phyloP scores from a whole-genome alignment of 768 basidiomycete genomes.

The Suillus hirtellus region DNA sequence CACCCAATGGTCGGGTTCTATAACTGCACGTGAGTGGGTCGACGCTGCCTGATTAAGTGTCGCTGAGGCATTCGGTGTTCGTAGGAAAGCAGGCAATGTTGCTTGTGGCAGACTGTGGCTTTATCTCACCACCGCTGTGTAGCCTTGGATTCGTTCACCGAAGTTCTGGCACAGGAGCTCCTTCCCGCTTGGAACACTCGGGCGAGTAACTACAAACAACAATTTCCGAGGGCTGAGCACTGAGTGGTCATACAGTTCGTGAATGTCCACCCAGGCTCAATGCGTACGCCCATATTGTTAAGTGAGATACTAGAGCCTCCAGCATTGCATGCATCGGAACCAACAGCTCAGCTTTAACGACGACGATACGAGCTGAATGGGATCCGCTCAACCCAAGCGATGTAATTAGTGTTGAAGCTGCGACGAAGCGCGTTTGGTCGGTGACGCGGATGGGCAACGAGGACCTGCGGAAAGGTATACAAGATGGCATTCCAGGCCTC shows the following conservation, averaged over 20 bases:
- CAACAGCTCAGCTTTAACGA: neutral
- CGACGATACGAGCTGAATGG: neutral
- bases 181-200: slow-evolving; percentile 39
- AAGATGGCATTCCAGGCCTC: neutral
- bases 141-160: slow-evolving; percentile 35
- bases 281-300: neutral
- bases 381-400: neutral
- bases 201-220: slow-evolving; percentile 17
- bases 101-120: neutral
- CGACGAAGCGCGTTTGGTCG: neutral
- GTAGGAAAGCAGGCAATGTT: slow-evolving; percentile 9
- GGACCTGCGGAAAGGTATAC: neutral
- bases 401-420: neutral
- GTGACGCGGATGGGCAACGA: neutral
- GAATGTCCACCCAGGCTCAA: neutral
- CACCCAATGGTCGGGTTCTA: slow-evolving; percentile 22
- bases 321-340: neutral
- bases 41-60: slow-evolving; percentile 17
- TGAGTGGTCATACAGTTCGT: neutral
- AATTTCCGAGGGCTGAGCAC: neutral
- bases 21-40: slow-evolving; percentile 24
- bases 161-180: slow-evolving; percentile 31
- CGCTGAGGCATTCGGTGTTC: slow-evolving; percentile 5
- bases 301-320: neutral
- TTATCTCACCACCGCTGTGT: neutral